Evolutionary conservation across 371 early-diverging fungal species (phyloP), one percentile per base, ranked within the genome.

Genomic region (Chytridium lagenaria): DNA sequence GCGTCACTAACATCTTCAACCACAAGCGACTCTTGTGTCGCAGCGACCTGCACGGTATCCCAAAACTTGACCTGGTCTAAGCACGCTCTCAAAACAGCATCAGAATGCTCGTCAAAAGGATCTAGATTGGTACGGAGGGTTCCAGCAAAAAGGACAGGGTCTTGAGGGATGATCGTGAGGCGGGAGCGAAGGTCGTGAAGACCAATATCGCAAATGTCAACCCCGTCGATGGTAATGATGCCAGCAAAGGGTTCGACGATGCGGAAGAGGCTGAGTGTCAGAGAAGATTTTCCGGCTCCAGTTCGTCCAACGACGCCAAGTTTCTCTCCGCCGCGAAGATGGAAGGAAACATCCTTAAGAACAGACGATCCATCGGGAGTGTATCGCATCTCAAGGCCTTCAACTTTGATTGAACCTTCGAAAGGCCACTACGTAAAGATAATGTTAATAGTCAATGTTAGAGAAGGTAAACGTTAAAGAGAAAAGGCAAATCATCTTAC

Each of bases 231-330:
- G 0, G 78, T 63, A 59, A 95, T 94, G 36, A 90, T 81, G 59
- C 90, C 90, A 19, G 44, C 67, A 3, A 34, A 76, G 31, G 88
- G 72, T 34, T 73, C 69, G 39, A 85, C 75, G 63, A 83, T 87
- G 15, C 94, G 85, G 80, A 95, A 91, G 70, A 95, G 80, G 16
- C 88, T 83, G 44, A 87, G 70, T 0, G 84, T 79, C 2, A 90
- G 75, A 31, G 87, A 81, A 1, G 85, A 81, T 72, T 90, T 90
- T 37, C 91, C 91, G 1, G 86, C 83, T 10, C 90, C 89, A 0
- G 90, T 88, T 26, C 88, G 76, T 26, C 83, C 83, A 26, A 95
- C 92, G 49, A 97, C 91, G 33, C 95, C 97, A 38, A 77, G 39
- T 57, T 80, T 94, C 74, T 95, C 91, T 10, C 86, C 88, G 1